These are phyloP conservation scores for Sarocladium oryzae DNA, from an alignment of 2,329 filamentous ascomycete genomes.

Conservation along the genomic window DNA sequence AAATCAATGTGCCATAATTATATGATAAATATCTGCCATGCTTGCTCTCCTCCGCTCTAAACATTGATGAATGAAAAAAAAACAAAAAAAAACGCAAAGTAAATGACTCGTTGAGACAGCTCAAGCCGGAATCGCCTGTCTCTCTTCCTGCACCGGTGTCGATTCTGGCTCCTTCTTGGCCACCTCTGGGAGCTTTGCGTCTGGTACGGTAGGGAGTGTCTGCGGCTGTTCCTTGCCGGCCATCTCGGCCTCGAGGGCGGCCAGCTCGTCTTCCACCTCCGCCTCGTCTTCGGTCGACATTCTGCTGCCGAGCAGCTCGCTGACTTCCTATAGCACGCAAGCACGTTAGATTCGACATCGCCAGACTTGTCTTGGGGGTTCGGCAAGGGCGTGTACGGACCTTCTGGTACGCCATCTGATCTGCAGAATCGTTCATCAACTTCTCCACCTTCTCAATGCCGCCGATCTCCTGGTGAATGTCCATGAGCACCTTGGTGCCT, in stretches of 20 bases:
- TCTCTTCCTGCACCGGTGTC: conserved; percentile 18
- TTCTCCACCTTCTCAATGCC: conserved; percentile 91
- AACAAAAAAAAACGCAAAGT: conserved; percentile 10
- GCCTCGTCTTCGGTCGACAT: conserved; percentile 96
- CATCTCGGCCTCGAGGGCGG: conserved; percentile 58
- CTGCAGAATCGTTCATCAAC: conserved; percentile 85
- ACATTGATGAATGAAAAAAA: background rate
- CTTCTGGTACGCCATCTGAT: conserved; percentile 86
- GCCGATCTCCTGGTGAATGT: conserved; percentile 94
- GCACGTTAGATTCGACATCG: conserved; percentile 9
- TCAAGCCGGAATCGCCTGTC: conserved; percentile 34
- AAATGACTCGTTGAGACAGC: background rate
- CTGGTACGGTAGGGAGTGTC: conserved; percentile 24
- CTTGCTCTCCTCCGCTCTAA: background rate
- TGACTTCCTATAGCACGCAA: conserved; percentile 63
- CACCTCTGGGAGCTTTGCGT: conserved; percentile 25
- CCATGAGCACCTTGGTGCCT: conserved; percentile 79
- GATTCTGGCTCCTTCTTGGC: conserved; percentile 14
- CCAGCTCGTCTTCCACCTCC: conserved; percentile 93
- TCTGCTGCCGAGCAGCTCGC: conserved; percentile 78
- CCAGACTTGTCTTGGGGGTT: background rate
- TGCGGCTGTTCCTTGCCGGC: conserved; percentile 12
- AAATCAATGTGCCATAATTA: too few relatives aligned
- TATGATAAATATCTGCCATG: conserved; percentile 1
- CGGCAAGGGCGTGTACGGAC: conserved; percentile 36